Percentiles rank a stretch among this genome's conserved stretches.
These are phyloP conservation scores for Sporothrix dimorphospora DNA, from an alignment of 2,329 filamentous ascomycete genomes.

Conservation along the genomic window DNA sequence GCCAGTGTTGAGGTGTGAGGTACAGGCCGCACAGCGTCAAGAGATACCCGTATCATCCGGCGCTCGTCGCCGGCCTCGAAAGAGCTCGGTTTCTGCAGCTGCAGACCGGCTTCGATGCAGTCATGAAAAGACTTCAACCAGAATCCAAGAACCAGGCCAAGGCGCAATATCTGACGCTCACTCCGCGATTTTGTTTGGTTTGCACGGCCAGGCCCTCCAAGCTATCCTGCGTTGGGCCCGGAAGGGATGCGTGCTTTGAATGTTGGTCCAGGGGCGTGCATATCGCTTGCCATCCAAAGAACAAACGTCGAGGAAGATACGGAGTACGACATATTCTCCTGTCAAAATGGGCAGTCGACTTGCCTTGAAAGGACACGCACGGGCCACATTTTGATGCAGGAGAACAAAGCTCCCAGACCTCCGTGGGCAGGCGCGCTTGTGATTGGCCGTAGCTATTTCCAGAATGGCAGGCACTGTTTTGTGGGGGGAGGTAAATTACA, in stretches of 20 bases:
- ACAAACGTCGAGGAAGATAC: neutral
- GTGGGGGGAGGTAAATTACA: constrained; percentile 26
- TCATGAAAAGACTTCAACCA: neutral
- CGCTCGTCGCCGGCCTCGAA: neutral
- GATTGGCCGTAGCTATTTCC: constrained; percentile 23
- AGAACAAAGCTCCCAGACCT: constrained; percentile 26
- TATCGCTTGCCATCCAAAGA: neutral
- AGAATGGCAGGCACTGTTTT: constrained; percentile 2
- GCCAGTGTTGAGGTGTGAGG: neutral
- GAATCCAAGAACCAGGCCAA: neutral
- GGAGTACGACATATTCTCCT: neutral
- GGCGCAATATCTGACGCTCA: neutral
- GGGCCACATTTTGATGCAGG: constrained; percentile 27
- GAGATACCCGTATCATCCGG: neutral
- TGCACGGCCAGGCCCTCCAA: neutral
- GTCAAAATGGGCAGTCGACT: neutral
- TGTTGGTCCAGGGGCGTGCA: constrained; percentile 14
- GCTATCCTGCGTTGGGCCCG: constrained; percentile 5
- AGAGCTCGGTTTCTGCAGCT: neutral
- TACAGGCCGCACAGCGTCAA: neutral
- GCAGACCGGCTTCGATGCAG: neutral
- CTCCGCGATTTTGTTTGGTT: neutral
- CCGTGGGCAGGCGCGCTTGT: neutral
- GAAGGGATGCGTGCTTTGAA: neutral
- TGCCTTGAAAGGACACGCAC: constrained; percentile 24